Conservation (phyloP, 1,284 basidiomycete genomes). For the Cutaneotrichosporon sp. region DNA sequence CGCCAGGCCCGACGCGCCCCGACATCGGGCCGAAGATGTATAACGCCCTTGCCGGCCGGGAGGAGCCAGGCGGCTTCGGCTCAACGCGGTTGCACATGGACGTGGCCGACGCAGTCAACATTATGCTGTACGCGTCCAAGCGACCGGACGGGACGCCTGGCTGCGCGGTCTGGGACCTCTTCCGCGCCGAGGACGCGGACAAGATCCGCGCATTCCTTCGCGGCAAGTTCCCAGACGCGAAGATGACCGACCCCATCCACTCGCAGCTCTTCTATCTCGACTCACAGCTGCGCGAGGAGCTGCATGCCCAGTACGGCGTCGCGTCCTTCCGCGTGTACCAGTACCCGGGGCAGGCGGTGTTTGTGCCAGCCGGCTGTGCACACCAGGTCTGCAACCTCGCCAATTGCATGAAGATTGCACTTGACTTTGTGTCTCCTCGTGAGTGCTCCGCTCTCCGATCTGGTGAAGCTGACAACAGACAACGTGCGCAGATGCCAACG, state of each 20-base stretch:
- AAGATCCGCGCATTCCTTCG: slow-evolving; percentile 73
- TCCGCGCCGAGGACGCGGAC: slow-evolving; percentile 77
- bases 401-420: slow-evolving; percentile 94
- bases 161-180: slow-evolving; percentile 90
- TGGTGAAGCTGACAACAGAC: slow-evolving; percentile 55
- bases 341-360: slow-evolving; percentile 86
- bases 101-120: slow-evolving; percentile 91
- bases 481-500: slow-evolving; percentile 81
- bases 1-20: slow-evolving; percentile 75
- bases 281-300: slow-evolving; percentile 64
- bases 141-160: slow-evolving; percentile 68
- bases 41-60: slow-evolving; percentile 51
- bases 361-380: slow-evolving; percentile 93
- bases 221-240: slow-evolving; percentile 23
- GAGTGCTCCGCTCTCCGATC: slow-evolving; percentile 25
- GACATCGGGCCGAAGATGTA: slow-evolving; percentile 76
- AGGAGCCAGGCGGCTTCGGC: slow-evolving; percentile 32
- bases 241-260: slow-evolving; percentile 79
- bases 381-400: slow-evolving; percentile 78
- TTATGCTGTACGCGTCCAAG: slow-evolving; percentile 75
- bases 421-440: slow-evolving; percentile 86
- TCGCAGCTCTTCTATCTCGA: slow-evolving; percentile 86
- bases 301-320: slow-evolving; percentile 70
- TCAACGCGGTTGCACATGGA: slow-evolving; percentile 89
- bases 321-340: slow-evolving; percentile 83